Evolutionary conservation across 1,284 basidiomycete genomes (phyloP), one percentile per base, ranked within the genome.

Genomic region (Chiua sp.): DNA sequence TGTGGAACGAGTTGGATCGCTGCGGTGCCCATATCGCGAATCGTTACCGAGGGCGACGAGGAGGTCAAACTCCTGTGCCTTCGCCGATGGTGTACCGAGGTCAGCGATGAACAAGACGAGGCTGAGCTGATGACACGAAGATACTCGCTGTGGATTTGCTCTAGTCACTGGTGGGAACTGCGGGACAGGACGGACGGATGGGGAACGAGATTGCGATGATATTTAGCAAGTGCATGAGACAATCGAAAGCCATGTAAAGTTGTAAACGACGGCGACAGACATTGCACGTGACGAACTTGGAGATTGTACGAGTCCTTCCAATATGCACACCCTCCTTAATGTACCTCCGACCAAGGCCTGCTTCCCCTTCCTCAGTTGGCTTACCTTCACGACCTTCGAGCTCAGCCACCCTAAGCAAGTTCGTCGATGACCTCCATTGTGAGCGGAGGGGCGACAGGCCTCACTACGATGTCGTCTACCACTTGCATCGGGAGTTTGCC

Each of bases 1-100:
- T 84, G 64, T 94, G 89, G 70, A 96, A 98, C 2, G 87, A 82
- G 71, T 87, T 88, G n/a, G 79, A 72, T 63, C 86, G 81, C 73
- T 91, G 83, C 30, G 83, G 84, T 68, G 86, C 78, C 88, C 85
- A 86, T 66, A 89, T 78, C 64, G 84, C 75, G 53, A 85, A 77
- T 67, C 87, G 88, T 23, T 88, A 80, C 58, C 87, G 85, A 0
- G 84, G 67, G 26, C 26, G 26, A 26, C 26, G 5, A 26, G 26
- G 5, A 26, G 26, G 26, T 26, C 26, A 26, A 26, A 26, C 26
- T 26, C 26, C 26, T 26, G 26, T 26, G 26, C 26, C 26, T 26
- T 26, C 26, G 26, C 5, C 5, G 26, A 26, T 26, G 26, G 26
- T 26, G 26, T 5, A 26, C 5, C 26, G 26, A 26, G 26, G 26